Conservation (phyloP, 2,329 filamentous ascomycete genomes). For the Thyridium curvatum region DNA sequence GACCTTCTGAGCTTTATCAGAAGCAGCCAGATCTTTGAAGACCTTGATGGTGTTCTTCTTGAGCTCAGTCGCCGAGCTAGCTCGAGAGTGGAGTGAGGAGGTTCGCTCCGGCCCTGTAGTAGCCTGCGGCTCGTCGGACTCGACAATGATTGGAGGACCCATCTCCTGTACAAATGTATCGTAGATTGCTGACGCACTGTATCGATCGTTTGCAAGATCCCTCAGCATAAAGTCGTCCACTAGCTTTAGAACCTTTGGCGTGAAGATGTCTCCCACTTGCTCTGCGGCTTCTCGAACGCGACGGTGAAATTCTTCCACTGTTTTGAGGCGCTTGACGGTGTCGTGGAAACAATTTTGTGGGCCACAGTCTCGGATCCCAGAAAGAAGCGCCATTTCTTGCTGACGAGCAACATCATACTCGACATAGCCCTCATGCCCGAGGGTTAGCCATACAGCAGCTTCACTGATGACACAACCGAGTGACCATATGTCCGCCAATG, state of each 20-base stretch:
- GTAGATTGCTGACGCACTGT: no score
- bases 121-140: no score
- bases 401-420: conserved; percentile 6
- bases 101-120: no score
- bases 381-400: not conserved
- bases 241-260: conserved; percentile 8
- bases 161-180: no score
- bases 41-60: no score
- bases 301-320: conserved; percentile 8
- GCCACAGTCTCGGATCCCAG: conserved; percentile 2
- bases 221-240: conserved; percentile 10
- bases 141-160: no score
- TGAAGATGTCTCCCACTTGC: conserved; percentile 6
- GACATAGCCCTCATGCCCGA: conserved; percentile 3
- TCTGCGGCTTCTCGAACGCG: conserved; percentile 5
- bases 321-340: conserved; percentile 1
- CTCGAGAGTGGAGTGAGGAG: no score
- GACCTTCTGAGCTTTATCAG: no score
- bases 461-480: conserved; percentile 10
- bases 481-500: conserved; percentile 11
- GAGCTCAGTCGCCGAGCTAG: no score
- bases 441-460: conserved; percentile 9
- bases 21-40: no score
- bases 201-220: no score
- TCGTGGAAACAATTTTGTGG: conserved; percentile 11